Percentiles rank a stretch among this genome's conserved stretches.
Evolutionary conservation across 352 stramenopile species (phyloP).

Genomic region (Phytophthora melonis): DNA sequence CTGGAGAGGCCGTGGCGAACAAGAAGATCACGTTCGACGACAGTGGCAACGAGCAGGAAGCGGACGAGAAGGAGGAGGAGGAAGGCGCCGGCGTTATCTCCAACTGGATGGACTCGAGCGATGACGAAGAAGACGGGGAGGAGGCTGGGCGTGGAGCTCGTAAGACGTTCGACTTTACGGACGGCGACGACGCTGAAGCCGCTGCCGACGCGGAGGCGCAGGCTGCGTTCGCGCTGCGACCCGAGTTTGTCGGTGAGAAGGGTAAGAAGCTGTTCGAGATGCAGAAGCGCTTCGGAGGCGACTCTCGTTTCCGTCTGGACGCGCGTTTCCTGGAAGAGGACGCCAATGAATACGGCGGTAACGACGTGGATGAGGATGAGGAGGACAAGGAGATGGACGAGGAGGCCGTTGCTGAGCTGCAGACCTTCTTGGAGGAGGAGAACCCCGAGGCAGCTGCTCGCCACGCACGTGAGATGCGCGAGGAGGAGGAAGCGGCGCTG

Average conservation of each 20-base stretch:
- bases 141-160: slow-evolving; percentile 18
- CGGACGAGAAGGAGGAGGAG: slow-evolving; percentile 33
- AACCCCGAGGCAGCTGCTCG: slow-evolving; percentile 41
- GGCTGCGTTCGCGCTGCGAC: slow-evolving; percentile 66
- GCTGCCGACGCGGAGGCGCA: slow-evolving; percentile 39
- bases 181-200: slow-evolving; percentile 40
- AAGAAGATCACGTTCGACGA: slow-evolving; percentile 87
- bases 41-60: slow-evolving; percentile 66
- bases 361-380: slow-evolving; percentile 43
- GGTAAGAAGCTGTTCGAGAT: slow-evolving; percentile 85
- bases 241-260: slow-evolving; percentile 74
- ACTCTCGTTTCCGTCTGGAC: slow-evolving; percentile 83
- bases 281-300: slow-evolving; percentile 82
- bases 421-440: slow-evolving; percentile 62
- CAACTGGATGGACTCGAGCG: slow-evolving; percentile 70
- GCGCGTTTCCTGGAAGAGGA: slow-evolving; percentile 78
- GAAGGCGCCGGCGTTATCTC: slow-evolving; percentile 30
- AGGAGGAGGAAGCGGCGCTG: slow-evolving; percentile 63
- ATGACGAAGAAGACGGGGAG: slow-evolving; percentile 52
- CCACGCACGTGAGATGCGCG: slow-evolving; percentile 53
- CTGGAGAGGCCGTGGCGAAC: slow-evolving; percentile 37
- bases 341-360: slow-evolving; percentile 66
- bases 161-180: slow-evolving; percentile 60
- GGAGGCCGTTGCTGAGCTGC: slow-evolving; percentile 42
- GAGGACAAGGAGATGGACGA: slow-evolving; percentile 31